Evolutionary conservation across 1,284 basidiomycete species (phyloP), one percentile per base, ranked within the genome.

Genomic region (Kwoniella shivajii): DNA sequence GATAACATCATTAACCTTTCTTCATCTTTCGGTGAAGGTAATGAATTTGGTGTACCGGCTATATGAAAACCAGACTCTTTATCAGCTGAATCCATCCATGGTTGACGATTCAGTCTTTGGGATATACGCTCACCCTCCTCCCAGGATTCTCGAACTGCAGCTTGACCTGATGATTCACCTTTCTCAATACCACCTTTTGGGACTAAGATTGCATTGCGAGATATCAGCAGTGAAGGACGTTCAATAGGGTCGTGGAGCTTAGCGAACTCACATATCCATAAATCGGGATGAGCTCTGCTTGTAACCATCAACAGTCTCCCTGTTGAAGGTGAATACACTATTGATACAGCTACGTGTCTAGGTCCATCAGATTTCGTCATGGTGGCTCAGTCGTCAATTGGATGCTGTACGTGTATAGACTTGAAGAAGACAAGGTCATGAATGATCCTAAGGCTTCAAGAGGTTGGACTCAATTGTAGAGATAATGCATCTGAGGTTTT

Each of bases 161-260:
- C 74, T 60, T 72, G 60, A 9, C 67, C 73, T 0, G 68, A 66
- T 1, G 72, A 66, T 58, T 78, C 76, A 14, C 74, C 74, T 11
- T 65, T 29, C 47, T 78, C 76, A 11, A 75, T 60, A 7, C 76
- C 75, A 27, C 76, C 75, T 63, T 76, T 76, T 7, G 75, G 75
- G 34, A 76, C 76, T 78, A 56, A 31, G 14, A 13, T 43, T 9
- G 4, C n/a, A n/a, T n/a, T n/a, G n/a, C n/a, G n/a, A 22, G 11
- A 20, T 30, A 11, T 38, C 31, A 37, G 33, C 11, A 22, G 9
- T 29, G 11, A 38, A 37, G 33, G 38, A n/a, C n/a, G n/a, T 29
- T 14, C n/a, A 30, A 37, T 50, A 20, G 20, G 13, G n/a, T 26
- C n/a, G 24, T 13, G 13, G 9, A 22, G 2, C 10, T 10, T 18